Conservation (phyloP, 805 yeast genomes). For the Hemisphaericaspora nanyangensis region DNA sequence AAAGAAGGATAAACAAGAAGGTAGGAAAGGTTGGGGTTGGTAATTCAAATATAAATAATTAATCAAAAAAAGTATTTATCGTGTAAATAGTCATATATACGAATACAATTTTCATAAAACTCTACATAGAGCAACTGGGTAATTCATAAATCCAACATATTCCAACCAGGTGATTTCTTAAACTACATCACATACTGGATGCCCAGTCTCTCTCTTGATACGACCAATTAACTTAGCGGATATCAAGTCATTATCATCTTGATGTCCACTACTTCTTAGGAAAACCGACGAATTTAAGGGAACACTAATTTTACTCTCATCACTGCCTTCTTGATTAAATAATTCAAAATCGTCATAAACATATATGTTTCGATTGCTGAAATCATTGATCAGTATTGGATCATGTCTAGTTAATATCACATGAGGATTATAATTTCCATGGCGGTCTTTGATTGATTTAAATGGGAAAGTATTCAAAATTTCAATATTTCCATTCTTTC, state of each 20-base stretch:
- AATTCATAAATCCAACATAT: too few relatives aligned
- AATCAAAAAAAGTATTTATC: too few relatives aligned
- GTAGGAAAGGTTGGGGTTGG: constrained; percentile 42
- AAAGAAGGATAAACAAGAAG: constrained; percentile 32
- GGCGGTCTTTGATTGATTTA: constrained; percentile 7
- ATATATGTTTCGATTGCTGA: constrained; percentile 4
- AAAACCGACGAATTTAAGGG: constrained; percentile 6
- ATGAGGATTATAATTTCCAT: background rate
- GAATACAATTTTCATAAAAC: too few relatives aligned
- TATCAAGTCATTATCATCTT: constrained; percentile 1
- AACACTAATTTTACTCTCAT: background rate
- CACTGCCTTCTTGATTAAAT: constrained; percentile 4
- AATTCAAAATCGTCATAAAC: constrained; percentile 11
- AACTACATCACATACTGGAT: constrained; percentile 8
- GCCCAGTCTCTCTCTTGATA: constrained; percentile 1
- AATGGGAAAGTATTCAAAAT: constrained; percentile 30
- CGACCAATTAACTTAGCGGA: constrained; percentile 7
- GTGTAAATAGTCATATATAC: too few relatives aligned
- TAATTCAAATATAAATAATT: background rate
- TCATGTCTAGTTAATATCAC: constrained; percentile 6
- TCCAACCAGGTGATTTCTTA: too few relatives aligned
- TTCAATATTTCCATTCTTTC: constrained; percentile 33
- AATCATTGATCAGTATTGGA: constrained; percentile 1
- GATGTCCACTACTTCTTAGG: background rate
- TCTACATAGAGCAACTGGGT: too few relatives aligned